Evolutionary conservation across 1,284 basidiomycete species (phyloP).

Genomic region (Moesziomyces aphidis): DNA sequence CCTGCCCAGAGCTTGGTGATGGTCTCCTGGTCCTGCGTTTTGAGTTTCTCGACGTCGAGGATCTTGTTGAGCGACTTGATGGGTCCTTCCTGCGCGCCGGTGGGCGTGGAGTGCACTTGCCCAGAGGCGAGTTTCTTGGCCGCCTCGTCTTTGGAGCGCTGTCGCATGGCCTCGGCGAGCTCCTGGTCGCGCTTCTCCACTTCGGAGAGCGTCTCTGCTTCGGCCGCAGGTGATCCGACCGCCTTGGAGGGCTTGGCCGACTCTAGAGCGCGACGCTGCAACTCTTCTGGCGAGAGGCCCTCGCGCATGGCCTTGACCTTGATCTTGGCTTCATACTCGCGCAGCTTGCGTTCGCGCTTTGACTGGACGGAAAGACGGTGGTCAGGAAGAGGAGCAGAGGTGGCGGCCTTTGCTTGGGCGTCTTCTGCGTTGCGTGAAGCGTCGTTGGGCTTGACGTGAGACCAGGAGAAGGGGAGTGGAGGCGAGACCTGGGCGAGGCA

Average conservation of each 20-base stretch:
- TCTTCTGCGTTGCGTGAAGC: slow-evolving; percentile 7
- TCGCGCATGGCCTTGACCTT: slow-evolving; percentile 59
- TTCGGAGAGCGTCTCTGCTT: slow-evolving; percentile 6
- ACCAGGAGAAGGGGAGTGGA: slow-evolving; percentile 37
- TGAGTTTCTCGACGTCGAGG: slow-evolving; percentile 58
- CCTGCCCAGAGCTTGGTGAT: slow-evolving; percentile 64
- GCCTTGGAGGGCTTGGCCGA: background rate
- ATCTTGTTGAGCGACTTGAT: slow-evolving; percentile 59
- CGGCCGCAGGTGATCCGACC: background rate
- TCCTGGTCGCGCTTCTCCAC: slow-evolving; percentile 50
- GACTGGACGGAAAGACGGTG: slow-evolving; percentile 28
- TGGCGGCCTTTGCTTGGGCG: background rate
- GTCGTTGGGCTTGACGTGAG: slow-evolving; percentile 29
- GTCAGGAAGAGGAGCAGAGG: slow-evolving; percentile 6
- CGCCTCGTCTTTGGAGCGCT: slow-evolving; percentile 40
- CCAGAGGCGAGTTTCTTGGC: slow-evolving; percentile 46
- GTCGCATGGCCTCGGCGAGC: slow-evolving; percentile 33
- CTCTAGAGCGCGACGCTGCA: slow-evolving; percentile 28
- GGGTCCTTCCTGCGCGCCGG: slow-evolving; percentile 42
- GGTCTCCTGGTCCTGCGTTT: slow-evolving; percentile 39
- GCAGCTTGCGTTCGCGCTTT: slow-evolving; percentile 54
- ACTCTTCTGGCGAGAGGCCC: slow-evolving; percentile 52
- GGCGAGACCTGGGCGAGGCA: slow-evolving; percentile 34
- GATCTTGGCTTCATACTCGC: slow-evolving; percentile 60
- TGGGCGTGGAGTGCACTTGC: slow-evolving; percentile 27